phyloP scores from a whole-genome alignment of 495 filamentous ascomycete genomes.

The Podospora australis region DNA sequence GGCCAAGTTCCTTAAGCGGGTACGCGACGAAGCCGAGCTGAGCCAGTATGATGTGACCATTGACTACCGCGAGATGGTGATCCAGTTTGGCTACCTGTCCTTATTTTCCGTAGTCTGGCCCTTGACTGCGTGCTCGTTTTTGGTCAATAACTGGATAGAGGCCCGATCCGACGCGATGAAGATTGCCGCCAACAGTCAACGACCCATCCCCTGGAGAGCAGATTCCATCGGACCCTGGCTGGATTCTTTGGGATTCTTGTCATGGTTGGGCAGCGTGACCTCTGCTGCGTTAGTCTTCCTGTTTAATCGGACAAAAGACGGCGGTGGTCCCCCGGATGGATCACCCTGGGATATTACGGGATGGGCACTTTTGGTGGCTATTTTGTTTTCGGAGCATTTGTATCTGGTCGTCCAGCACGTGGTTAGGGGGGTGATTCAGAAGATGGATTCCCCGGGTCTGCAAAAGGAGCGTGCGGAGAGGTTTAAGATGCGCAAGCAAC shows the following conservation, averaged over 20 bases:
- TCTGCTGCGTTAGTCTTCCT: constrained; percentile 81
- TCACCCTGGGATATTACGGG: constrained; percentile 60
- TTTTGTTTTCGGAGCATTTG: constrained; percentile 81
- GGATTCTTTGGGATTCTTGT: constrained; percentile 74
- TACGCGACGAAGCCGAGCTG: constrained; percentile 81
- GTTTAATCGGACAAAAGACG: constrained; percentile 67
- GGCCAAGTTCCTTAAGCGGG: constrained; percentile 66
- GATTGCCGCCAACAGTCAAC: constrained; percentile 82
- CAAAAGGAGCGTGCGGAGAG: constrained; percentile 68
- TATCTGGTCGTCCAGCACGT: constrained; percentile 68
- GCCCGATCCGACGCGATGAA: constrained; percentile 90
- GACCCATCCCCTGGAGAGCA: constrained; percentile 77
- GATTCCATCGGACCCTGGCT: constrained; percentile 97
- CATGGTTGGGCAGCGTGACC: constrained; percentile 87
- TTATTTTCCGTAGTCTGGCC: constrained; percentile 94
- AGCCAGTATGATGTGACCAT: constrained; percentile 78
- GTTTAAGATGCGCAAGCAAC: constrained; percentile 59
- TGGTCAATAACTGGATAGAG: constrained; percentile 96
- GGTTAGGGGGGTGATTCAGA: constrained; percentile 63
- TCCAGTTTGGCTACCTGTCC: constrained; percentile 88
- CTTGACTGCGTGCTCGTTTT: constrained; percentile 76
- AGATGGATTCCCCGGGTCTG: constrained; percentile 77
- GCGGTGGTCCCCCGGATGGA: constrained; percentile 37
- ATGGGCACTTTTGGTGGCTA: constrained; percentile 78
- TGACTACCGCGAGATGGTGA: constrained; percentile 90